Base-by-base conservation (phyloP, 208 protist species). In the Wallacemonas sp. region DNA sequence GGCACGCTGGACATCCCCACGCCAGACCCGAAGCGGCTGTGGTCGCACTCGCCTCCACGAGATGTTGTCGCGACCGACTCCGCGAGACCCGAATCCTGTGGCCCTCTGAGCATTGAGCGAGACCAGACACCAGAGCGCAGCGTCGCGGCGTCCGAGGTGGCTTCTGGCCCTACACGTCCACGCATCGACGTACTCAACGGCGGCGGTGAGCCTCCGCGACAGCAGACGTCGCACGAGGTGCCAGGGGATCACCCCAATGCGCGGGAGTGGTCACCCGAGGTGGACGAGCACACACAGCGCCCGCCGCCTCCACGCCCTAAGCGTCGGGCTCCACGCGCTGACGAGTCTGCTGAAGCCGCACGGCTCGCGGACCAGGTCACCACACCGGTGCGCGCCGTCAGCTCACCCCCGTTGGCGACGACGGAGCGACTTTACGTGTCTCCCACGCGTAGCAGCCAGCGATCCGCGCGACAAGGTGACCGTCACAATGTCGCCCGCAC, bases 361-460 rank as follows among this genome's bases (percentile, higher is more conserved):
- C n/a, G n/a, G n/a, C n/a, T n/a, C n/a, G n/a, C n/a, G n/a, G n/a
- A n/a, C n/a, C n/a, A n/a, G n/a, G n/a, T n/a, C n/a, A n/a, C n/a
- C n/a, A n/a, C n/a, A n/a, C n/a, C n/a, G n/a, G n/a, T n/a, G n/a
- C n/a, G n/a, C n/a, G n/a, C n/a, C 57, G 3, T 75, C 45, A 5
- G 60, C 42, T 8, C 26, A 22, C 13, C 33, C 3, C 17, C 38
- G 34, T 3, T 1, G 30, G 30, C 26, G 26, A 19, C 12, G 33
- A 6, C 42, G 3, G 66, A 37, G 15, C 67, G 53, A 2, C 69
- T 84, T 30, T 58, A 79, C 59, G 78, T 84, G 19, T 84, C 78
- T 0, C 62, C 78, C 0, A 19, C 6, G 13, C 78, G 78, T 19
- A 13, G 21, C 19, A 17, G 36, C 29, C 26, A 26, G 1, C 29